Evolutionary conservation across 139 green algal species (phyloP).

Genomic region (Spirogloea muscicola): DNA sequence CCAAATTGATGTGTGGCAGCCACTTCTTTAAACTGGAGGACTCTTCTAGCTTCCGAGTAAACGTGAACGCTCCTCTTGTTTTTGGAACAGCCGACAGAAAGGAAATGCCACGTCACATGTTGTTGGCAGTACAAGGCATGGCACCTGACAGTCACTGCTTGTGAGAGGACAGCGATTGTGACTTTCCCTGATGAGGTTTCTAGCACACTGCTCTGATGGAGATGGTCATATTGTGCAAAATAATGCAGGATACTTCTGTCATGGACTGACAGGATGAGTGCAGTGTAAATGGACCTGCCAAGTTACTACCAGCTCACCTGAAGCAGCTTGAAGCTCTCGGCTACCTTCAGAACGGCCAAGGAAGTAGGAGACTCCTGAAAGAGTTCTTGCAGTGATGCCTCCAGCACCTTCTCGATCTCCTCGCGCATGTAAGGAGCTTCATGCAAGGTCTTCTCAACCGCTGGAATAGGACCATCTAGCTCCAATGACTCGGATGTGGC

Average conservation of each 20-base stretch:
- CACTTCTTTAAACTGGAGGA: slow-evolving; percentile 6
- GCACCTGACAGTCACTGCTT: too few species aligned
- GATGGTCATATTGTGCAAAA: too few species aligned
- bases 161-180: too few species aligned
- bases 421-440: slow-evolving; percentile 30
- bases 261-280: too few species aligned
- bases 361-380: slow-evolving; percentile 24
- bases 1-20: too few species aligned
- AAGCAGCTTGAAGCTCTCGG: slow-evolving; percentile 17
- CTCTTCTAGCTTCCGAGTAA: slow-evolving; percentile 22
- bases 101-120: too few species aligned
- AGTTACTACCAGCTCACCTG: slow-evolving; percentile 11
- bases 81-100: too few species aligned
- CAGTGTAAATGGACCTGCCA: too few species aligned
- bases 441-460: slow-evolving; percentile 12
- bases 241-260: too few species aligned
- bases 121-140: too few species aligned
- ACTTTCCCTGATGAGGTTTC: too few species aligned
- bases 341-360: slow-evolving; percentile 12
- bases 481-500: not conserved
- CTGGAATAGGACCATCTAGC: not conserved
- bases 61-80: slow-evolving; percentile 41
- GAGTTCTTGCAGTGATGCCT: not conserved
- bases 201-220: too few species aligned
- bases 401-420: slow-evolving; percentile 31